Evolutionary conservation across 306 rosid genomes (phyloP), one percentile per base, ranked within the genome.

Genomic region (Comarum palustre): DNA sequence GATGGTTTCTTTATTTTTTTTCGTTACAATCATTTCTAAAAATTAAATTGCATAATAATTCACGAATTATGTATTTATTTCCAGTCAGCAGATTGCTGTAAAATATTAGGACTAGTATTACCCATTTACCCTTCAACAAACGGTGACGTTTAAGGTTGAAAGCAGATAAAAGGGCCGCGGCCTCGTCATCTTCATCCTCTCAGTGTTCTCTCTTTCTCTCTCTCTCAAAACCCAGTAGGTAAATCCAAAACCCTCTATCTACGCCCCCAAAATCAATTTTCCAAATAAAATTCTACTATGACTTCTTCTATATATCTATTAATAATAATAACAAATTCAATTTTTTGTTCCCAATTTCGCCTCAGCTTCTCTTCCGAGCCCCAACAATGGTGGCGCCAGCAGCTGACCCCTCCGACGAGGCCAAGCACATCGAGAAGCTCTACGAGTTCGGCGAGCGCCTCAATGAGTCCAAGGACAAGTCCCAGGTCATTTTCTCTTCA

Each of bases 401-500:
- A 8, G 24, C 59, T 9, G 97, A 87, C 46, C 77, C 90, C 75
- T 82, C 97, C 59, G 86, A 84, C 76, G 98, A 91, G 68, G 84
- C 90, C 69, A 74, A 77, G 24, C 82, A 73, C 83, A 94, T 94
- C 81, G 97, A 91, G 82, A 88, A 89, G 80, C 99, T 94, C 75
- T 94, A 94, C 78, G 91, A 88, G 78, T 89, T 86, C 81, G 95
- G 97, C 66, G 96, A 94, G 85, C 89, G 90, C 25, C 99, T 94
- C 86, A 94, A 86, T 77, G 89, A 43, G 65, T 88, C 97, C 76
- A 84, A 86, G 54, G 99, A 94, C 80, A 94, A 94, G 85, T 88
- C 97, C 31, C 92, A 89, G 99, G 98, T 91, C 42, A 29, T 29
- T 29, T 2, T 29, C 75, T 8, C 42, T 17, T 41, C 7, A 31